Base-by-base conservation (phyloP, 2,329 filamentous ascomycete species). In the Emericellopsis cladophorae region DNA sequence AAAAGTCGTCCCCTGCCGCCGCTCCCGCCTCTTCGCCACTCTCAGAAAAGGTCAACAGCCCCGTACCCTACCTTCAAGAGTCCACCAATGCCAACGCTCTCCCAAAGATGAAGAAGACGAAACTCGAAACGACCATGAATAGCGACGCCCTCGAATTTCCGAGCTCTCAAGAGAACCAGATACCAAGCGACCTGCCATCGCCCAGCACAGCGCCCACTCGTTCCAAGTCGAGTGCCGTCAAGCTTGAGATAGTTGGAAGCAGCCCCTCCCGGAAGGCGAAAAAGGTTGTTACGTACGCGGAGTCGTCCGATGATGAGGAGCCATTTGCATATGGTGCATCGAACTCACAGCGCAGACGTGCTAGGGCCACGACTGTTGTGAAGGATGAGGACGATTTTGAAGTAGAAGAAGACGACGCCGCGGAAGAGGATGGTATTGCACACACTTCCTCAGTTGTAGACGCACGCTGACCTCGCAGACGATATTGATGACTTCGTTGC, bases 401-500 rank as follows among this genome's bases (percentile, higher is more conserved):
- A 29, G 76, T 81, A 14, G 76, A 78, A 41, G 76, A 78, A 4
- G 72, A 72, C n/a, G 75, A 75, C 12, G 72, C 68, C 36, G 72
- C 74, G 36, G 72, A 78, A n/a, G 77, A 79, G 47, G 77, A 79
- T 54, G 76, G 74, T 79, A 60, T 33, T 33, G 46, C 37, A 22
- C 18, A 18, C 8, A 12, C 23, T 2, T 3, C 9, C 16, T 15
- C 14, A 7, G 9, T 12, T 24, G 15, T 14, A 43, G 15, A 16
- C 35, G 29, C 9, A 14, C 7, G 11, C 18, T 14, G 18, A 26
- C 15, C 47, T 50, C 51, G 2, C 38, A 74, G 66, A 71, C 62
- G 85, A 92, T 41, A 77, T 93, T 65, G 86, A 81, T 45, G 84
- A 95, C 56, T 96, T 96, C 52, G 70, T 96, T 21, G 88, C 83